A percentile compares a stretch with the other conserved stretches of the same genome.
Conservation (phyloP, 163 green algal genomes). For the Coccomyxa subellipsoidea region DNA sequence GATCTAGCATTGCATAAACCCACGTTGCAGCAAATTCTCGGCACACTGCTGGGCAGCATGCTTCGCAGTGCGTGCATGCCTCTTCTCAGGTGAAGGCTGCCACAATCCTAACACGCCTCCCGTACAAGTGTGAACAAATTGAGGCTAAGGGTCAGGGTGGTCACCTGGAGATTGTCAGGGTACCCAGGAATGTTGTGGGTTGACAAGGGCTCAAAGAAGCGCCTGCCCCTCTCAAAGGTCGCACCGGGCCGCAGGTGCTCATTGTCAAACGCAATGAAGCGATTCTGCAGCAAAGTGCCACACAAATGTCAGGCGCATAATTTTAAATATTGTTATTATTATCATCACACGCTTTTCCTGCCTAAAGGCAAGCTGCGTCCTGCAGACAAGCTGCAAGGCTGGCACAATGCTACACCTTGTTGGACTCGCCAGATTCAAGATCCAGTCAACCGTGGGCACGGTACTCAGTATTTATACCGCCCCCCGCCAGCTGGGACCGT, state of each 20-base stretch:
- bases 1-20: too few species aligned
- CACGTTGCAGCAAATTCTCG: background rate
- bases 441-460: too few species aligned
- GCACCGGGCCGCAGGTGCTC: background rate
- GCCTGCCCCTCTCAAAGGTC: background rate
- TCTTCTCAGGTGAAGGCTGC: too few species aligned
- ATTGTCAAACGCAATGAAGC: conserved; percentile 18
- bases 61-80: background rate
- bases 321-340: background rate
- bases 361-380: too few species aligned
- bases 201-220: background rate
- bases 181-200: conserved; percentile 23
- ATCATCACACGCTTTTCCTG: too few species aligned
- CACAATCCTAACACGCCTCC: too few species aligned
- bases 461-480: too few species aligned
- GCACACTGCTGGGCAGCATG: background rate
- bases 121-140: too few species aligned
- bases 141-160: background rate
- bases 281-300: conserved; percentile 12
- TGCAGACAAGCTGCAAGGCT: too few species aligned
- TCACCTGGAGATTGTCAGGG: conserved; percentile 26
- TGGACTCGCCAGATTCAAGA: too few species aligned
- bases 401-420: too few species aligned
- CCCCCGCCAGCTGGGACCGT: too few species aligned
- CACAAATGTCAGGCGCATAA: background rate